phyloP scores from a whole-genome alignment of 1,284 basidiomycete species.

The Trichosporon coremiiforme region DNA sequence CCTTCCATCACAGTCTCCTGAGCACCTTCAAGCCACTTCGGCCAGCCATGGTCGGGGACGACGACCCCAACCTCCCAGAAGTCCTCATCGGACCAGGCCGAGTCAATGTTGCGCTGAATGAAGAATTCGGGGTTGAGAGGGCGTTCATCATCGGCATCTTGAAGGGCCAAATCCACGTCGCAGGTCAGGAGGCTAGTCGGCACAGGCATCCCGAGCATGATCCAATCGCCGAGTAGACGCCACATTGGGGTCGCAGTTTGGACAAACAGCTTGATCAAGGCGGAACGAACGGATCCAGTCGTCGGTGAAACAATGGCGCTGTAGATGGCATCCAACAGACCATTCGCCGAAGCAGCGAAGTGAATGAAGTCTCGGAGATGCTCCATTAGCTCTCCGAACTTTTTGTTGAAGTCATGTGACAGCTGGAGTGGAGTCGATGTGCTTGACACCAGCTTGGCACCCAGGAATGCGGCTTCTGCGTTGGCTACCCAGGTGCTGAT shows the following conservation, averaged over 20 bases:
- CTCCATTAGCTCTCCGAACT: constrained; percentile 60
- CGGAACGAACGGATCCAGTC: constrained; percentile 1
- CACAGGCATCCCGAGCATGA: constrained; percentile 69
- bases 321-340: constrained; percentile 67
- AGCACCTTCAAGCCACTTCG: constrained; percentile 41
- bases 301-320: constrained; percentile 59
- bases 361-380: constrained; percentile 56
- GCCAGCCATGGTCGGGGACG: constrained; percentile 59
- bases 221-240: constrained; percentile 71
- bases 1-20: constrained; percentile 66
- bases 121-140: constrained; percentile 74
- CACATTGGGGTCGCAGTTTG: constrained; percentile 70
- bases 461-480: constrained; percentile 67
- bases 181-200: constrained; percentile 34
- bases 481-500: constrained; percentile 72
- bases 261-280: constrained; percentile 66
- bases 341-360: constrained; percentile 61
- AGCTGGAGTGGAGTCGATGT: constrained; percentile 70
- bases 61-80: constrained; percentile 78
- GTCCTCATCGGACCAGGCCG: constrained; percentile 67
- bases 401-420: constrained; percentile 61
- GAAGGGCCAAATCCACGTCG: constrained; percentile 40
- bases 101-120: constrained; percentile 68
- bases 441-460: not conserved
- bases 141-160: constrained; percentile 57